These are phyloP conservation scores for Oropetium thomaeum DNA, from an alignment of 176 grass and related monocot genomes.

Conservation along the genomic window DNA sequence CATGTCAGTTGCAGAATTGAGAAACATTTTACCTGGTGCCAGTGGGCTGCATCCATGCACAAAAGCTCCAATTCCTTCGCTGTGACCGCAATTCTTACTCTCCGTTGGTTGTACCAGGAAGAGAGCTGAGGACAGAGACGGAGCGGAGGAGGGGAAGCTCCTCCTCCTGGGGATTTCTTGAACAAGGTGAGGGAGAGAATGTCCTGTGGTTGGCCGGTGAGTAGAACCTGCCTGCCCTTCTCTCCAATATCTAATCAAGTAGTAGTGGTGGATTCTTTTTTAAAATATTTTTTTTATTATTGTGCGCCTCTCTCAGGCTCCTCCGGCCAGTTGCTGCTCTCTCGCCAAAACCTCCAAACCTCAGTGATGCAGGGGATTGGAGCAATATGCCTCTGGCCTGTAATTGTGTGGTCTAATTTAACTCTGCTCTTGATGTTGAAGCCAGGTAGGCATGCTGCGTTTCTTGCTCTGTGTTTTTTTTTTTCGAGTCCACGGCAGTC, in stretches of 20 bases:
- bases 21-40: slow-evolving; percentile 68
- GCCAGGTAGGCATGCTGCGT: slow-evolving; percentile 4
- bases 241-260: slow-evolving; percentile 35
- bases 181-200: slow-evolving; percentile 26
- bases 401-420: slow-evolving; percentile 20
- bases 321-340: slow-evolving; percentile 18
- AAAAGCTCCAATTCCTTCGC: slow-evolving; percentile 30
- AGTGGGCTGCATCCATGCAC: slow-evolving; percentile 79
- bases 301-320: slow-evolving; percentile 16
- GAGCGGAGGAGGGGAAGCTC: slow-evolving; percentile 17
- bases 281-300: slow-evolving; percentile 35
- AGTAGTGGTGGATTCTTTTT: slow-evolving; percentile 47
- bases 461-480: slow-evolving; percentile 33
- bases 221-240: background rate
- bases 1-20: slow-evolving; percentile 22
- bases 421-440: slow-evolving; percentile 4
- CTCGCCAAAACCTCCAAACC: background rate
- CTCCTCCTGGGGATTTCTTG: slow-evolving; percentile 42
- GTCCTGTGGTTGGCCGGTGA: slow-evolving; percentile 34
- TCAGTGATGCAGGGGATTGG: background rate
- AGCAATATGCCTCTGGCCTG: background rate
- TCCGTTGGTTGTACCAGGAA: background rate
- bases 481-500: slow-evolving; percentile 18
- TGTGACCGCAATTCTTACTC: slow-evolving; percentile 19
- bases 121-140: background rate